A percentile compares a stretch with the other conserved stretches of the same genome.
These are phyloP conservation scores for Trichophyton benhamiae DNA, from an alignment of 2,329 filamentous ascomycete species.

Conservation along the genomic window DNA sequence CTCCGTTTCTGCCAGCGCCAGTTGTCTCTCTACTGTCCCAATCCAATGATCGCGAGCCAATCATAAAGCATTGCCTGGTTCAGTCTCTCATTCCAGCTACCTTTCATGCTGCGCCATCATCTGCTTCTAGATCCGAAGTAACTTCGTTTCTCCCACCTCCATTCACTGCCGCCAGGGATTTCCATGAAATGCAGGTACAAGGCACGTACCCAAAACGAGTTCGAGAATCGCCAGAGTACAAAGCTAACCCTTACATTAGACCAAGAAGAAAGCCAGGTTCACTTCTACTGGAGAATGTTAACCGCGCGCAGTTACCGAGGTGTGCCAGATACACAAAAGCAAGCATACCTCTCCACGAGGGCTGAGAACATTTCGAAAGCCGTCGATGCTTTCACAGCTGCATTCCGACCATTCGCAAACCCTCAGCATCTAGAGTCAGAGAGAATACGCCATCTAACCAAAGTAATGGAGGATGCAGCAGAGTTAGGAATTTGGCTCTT, in stretches of 20 bases:
- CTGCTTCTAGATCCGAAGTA: background rate
- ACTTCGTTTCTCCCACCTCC: slow-evolving; percentile 9
- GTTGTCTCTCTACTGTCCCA: slow-evolving; percentile 13
- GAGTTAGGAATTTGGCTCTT: slow-evolving; percentile 21
- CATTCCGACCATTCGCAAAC: slow-evolving; percentile 17
- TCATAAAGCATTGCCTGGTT: slow-evolving; percentile 18
- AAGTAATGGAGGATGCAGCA: slow-evolving; percentile 14
- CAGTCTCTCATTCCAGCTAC: slow-evolving; percentile 15
- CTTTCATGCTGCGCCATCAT: background rate
- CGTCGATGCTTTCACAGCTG: slow-evolving; percentile 11
- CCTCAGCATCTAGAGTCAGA: slow-evolving; percentile 11
- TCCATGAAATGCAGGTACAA: background rate
- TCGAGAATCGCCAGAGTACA: background rate
- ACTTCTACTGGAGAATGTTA: slow-evolving; percentile 22
- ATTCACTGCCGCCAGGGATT: background rate
- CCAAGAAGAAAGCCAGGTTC: slow-evolving; percentile 11
- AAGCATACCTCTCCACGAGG: slow-evolving; percentile 1
- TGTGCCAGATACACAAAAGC: background rate
- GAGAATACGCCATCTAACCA: slow-evolving; percentile 15
- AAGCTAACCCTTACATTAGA: background rate
- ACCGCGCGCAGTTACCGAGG: slow-evolving; percentile 16
- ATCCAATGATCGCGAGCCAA: slow-evolving; percentile 7
- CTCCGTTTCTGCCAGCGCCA: slow-evolving; percentile 13
- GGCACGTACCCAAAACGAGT: background rate
- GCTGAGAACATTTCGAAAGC: background rate